These are phyloP conservation scores for Exsudoporus frostii DNA, from an alignment of 768 basidiomycete species.

Conservation along the genomic window DNA sequence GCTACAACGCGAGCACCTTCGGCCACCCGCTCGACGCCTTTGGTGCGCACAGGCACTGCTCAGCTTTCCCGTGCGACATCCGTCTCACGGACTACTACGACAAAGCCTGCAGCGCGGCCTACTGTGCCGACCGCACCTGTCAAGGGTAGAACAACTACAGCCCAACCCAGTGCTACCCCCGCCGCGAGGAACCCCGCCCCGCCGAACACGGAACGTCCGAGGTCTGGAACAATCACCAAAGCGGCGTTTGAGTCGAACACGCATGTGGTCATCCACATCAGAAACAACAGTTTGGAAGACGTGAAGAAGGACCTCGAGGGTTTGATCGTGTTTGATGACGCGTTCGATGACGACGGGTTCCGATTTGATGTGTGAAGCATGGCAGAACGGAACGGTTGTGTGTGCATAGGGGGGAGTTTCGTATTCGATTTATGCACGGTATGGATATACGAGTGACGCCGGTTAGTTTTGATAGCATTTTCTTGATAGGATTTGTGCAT, in stretches of 20 bases:
- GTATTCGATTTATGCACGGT: constrained; percentile 15
- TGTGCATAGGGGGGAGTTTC: background rate
- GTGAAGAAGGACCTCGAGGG: constrained; percentile 32
- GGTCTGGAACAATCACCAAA: constrained; percentile 26
- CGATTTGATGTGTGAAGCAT: constrained; percentile 25
- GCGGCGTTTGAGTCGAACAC: constrained; percentile 22
- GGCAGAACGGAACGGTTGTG: background rate
- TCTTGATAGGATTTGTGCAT: constrained; percentile 12
- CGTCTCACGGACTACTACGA: constrained; percentile 4
- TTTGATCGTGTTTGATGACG: constrained; percentile 29
- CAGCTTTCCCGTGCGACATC: constrained; percentile 10
- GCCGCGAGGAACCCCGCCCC: background rate
- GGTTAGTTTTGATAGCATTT: constrained; percentile 4
- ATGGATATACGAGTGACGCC: constrained; percentile 5
- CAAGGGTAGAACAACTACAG: constrained; percentile 8
- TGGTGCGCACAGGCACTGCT: background rate
- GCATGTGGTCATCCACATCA: constrained; percentile 14
- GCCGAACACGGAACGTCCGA: constrained; percentile 8
- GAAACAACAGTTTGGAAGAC: constrained; percentile 26
- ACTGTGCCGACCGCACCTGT: background rate
- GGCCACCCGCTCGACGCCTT: constrained; percentile 16
- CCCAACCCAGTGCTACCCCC: background rate
- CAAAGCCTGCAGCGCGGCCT: constrained; percentile 7
- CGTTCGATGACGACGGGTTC: constrained; percentile 29
- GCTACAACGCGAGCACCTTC: constrained; percentile 21